These are phyloP conservation scores for Chenopodium suecicum DNA, from an alignment of 148 eudicot species.

Conservation along the genomic window DNA sequence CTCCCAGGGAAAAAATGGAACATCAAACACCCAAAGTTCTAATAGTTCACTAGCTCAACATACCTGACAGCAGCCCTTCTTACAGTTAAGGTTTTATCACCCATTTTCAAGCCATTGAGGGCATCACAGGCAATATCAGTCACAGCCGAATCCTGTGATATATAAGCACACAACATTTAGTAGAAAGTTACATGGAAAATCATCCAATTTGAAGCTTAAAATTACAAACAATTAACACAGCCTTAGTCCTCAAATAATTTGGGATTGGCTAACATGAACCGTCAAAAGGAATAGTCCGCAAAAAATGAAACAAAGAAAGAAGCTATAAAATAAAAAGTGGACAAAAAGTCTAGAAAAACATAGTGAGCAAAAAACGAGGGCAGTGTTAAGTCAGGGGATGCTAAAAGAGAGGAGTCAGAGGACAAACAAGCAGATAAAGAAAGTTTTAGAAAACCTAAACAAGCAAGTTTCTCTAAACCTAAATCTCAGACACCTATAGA, in stretches of 20 bases:
- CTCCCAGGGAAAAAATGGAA: not conserved
- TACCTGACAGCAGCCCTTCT: slow-evolving; percentile 86
- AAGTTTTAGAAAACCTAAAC: not conserved
- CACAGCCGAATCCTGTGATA: slow-evolving; percentile 60
- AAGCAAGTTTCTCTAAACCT: not conserved
- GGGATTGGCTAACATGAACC: too few species aligned
- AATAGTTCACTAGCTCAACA: slow-evolving; percentile 11
- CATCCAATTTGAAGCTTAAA: not conserved
- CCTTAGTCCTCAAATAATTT: too few species aligned
- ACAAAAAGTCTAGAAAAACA: too few species aligned
- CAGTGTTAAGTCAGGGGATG: too few species aligned
- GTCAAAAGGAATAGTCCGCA: too few species aligned
- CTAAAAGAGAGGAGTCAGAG: too few species aligned
- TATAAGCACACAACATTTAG: not conserved
- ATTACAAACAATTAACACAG: not conserved
- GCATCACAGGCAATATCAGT: slow-evolving; percentile 98
- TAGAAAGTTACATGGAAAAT: slow-evolving; percentile 7
- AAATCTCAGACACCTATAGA: not conserved
- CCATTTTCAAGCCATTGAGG: slow-evolving; percentile 92
- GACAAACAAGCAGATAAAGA: too few species aligned
- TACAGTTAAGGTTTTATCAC: slow-evolving; percentile 92
- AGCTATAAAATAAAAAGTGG: too few species aligned
- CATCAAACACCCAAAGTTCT: not conserved
- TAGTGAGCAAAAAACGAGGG: too few species aligned
- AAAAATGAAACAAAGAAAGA: too few species aligned